Percentiles rank a stretch among this genome's conserved stretches.
Conservation (phyloP, 1,284 basidiomycete genomes). For the Sporisorium reilianum region DNA sequence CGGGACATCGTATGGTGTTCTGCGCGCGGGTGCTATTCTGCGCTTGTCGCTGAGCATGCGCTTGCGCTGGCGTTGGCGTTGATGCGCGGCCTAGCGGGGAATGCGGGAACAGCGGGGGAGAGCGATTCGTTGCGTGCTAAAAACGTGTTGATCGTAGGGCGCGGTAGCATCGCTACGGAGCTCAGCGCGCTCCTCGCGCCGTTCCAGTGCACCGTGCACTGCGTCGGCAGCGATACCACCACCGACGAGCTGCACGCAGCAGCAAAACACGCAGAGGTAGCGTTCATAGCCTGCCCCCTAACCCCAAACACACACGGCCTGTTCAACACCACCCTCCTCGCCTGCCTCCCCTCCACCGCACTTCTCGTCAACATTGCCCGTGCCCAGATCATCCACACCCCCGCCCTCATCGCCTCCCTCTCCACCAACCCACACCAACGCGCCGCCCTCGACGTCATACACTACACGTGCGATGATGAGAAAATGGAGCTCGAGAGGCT, state of each 20-base stretch:
- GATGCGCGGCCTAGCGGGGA: constrained; percentile 9
- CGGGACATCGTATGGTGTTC: constrained; percentile 38
- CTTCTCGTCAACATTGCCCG: constrained; percentile 60
- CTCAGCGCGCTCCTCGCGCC: constrained; percentile 20
- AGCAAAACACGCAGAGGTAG: neutral
- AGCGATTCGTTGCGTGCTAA: constrained; percentile 17
- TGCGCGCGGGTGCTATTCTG: constrained; percentile 53
- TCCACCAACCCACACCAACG: constrained; percentile 78
- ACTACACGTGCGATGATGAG: constrained; percentile 71
- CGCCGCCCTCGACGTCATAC: constrained; percentile 88
- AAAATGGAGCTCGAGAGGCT: constrained; percentile 1
- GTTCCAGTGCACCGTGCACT: constrained; percentile 28
- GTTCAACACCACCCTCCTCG: constrained; percentile 17
- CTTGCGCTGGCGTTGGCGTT: constrained; percentile 35
- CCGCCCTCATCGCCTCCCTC: constrained; percentile 83
- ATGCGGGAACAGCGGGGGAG: neutral
- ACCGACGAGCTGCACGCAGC: constrained; percentile 6
- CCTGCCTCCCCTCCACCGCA: neutral
- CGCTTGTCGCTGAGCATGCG: constrained; percentile 56
- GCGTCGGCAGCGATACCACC: neutral
- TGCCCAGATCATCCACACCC: constrained; percentile 79
- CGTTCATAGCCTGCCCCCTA: constrained; percentile 49
- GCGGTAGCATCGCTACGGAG: constrained; percentile 35
- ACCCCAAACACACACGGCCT: constrained; percentile 31
- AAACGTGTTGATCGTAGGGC: constrained; percentile 45